These are phyloP conservation scores for Cercospora nicotianae DNA, from an alignment of 2,329 filamentous ascomycete species.

Conservation along the genomic window DNA sequence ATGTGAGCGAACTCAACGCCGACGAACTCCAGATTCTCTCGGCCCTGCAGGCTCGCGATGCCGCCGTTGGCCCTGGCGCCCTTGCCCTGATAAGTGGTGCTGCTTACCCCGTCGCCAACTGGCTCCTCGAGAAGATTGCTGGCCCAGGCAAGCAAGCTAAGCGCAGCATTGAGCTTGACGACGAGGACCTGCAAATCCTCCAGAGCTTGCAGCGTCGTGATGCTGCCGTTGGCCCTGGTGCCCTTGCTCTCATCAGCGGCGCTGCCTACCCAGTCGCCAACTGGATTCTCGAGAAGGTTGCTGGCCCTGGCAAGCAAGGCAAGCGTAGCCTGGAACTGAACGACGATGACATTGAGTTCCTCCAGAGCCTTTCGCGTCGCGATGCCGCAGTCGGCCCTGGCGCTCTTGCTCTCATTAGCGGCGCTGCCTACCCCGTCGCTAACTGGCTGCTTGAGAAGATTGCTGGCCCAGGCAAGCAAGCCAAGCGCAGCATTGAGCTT, in stretches of 20 bases:
- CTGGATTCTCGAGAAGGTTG: not conserved
- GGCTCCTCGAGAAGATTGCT: not conserved
- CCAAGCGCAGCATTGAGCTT: not conserved
- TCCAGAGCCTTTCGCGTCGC: not conserved
- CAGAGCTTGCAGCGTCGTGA: not conserved
- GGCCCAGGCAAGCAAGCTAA: not conserved
- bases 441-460: not conserved
- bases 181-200: not conserved
- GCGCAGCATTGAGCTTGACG: not conserved
- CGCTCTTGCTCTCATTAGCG: not conserved
- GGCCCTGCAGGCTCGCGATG: not conserved
- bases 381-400: not conserved
- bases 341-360: not conserved
- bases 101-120: not conserved
- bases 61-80: not conserved
- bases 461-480: not conserved
- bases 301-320: not conserved
- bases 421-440: not conserved
- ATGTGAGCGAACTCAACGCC: no score
- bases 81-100: not conserved
- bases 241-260: not conserved
- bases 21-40: not conserved
- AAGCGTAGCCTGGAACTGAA: not conserved
- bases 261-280: not conserved
- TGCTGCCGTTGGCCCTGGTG: not conserved